Evolutionary conservation across 2,329 filamentous ascomycete species (phyloP), one percentile per base, ranked within the genome.

Genomic region (Chalaropsis thielavioides): DNA sequence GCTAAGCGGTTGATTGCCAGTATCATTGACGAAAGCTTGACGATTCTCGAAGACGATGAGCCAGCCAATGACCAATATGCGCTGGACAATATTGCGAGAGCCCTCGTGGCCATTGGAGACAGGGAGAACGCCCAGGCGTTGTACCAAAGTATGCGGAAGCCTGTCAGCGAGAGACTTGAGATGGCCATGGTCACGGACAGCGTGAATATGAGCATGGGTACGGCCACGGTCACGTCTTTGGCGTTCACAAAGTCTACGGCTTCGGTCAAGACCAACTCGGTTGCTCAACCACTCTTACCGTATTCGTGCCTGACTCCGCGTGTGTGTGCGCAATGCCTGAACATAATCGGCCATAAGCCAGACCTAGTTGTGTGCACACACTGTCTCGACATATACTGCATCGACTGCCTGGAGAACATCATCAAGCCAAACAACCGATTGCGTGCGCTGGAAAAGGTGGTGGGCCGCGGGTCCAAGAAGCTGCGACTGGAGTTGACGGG

Each of bases 31-130:
- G 75, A 76, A 27, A 76, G 73, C 49, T 70, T 77, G 13, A 71
- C 72, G 1, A 74, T 77, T 4, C 67, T 77, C 0, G 73, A 74
- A 0, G 76, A 77, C 40, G 73, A 75, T 8, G 76, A 78, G 65
- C 74, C 74, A 1, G 71, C 73, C 17, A 78, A 78, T 58, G 76
- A 77, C 66, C 72, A 74, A 40, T 77, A 74, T 41, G 75, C 75
- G 4, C 70, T 77, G 1, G 75, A 76, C 64, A 77, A 77, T 62
- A 72, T 77, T 13, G 71, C 76, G 0, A 73, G 73, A 0, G 72
- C 74, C 1, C 72, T 78, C 62, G 72, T 76, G 49, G 76, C 76
- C 0, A 72, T 74, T 6, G 71, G 72, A 22, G 75, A 77, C 61
- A 68, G 72, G 3, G 69, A 70, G 0, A 75, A 76, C 24, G 75